These are phyloP conservation scores for Cladophialophora carrionii DNA, from an alignment of 2,329 filamentous ascomycete species.

Conservation along the genomic window DNA sequence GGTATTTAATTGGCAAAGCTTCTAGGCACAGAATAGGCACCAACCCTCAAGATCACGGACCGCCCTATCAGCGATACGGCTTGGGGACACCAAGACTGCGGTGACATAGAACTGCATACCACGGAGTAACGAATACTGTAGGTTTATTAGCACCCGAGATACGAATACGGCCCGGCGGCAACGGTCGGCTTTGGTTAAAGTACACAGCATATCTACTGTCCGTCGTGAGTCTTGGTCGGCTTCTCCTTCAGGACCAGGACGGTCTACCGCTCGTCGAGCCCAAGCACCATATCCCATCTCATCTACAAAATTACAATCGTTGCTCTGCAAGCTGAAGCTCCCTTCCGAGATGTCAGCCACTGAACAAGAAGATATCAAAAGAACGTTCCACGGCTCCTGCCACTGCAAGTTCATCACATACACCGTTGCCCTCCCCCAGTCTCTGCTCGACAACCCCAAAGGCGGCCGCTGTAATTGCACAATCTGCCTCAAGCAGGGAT, in stretches of 20 bases:
- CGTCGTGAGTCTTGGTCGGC: not conserved
- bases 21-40: not conserved
- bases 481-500: conserved; percentile 35
- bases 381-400: conserved; percentile 55
- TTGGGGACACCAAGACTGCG: not conserved
- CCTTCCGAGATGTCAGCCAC: not conserved
- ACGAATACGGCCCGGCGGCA: not conserved
- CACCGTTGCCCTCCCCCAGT: conserved; percentile 46
- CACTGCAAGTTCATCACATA: conserved; percentile 60
- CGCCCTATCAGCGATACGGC: not conserved
- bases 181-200: not conserved
- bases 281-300: too few species aligned
- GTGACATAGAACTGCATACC: not conserved
- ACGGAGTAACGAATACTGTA: too few species aligned
- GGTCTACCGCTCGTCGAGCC: not conserved
- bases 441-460: conserved; percentile 13
- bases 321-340: not conserved
- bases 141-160: not conserved
- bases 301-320: not conserved
- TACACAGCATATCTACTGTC: not conserved
- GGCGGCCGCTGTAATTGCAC: conserved; percentile 37
- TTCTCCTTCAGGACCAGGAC: not conserved
- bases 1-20: not conserved
- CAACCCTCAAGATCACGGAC: not conserved
- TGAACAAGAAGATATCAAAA: conserved; percentile 3